Conservation (phyloP, 2,329 filamentous ascomycete species). For the Colletotrichum sp. region DNA sequence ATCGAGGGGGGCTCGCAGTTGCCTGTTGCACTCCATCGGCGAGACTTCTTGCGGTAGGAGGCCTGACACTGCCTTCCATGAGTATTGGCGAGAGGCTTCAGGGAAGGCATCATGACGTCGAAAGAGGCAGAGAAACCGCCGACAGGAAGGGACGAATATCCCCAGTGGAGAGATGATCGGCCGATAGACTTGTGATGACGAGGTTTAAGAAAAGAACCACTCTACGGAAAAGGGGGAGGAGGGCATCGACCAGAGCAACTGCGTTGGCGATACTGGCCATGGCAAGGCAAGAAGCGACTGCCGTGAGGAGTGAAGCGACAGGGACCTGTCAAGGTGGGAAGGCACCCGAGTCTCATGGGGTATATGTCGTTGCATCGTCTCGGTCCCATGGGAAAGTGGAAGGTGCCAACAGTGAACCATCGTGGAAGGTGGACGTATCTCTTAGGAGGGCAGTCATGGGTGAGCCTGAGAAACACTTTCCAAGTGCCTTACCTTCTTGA, state of each 20-base stretch:
- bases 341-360: not conserved
- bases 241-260: not conserved
- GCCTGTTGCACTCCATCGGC: not conserved
- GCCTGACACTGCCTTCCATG: not conserved
- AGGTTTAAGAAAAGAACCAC: not conserved
- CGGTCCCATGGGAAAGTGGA: not conserved
- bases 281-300: not conserved
- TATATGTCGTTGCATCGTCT: not conserved
- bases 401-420: not conserved
- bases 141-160: not conserved
- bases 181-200: not conserved
- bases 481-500: not conserved
- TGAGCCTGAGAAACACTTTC: not conserved
- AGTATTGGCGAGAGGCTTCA: not conserved
- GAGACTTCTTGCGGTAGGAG: not conserved
- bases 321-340: not conserved
- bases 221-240: not conserved
- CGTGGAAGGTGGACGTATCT: not conserved
- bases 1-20: not conserved
- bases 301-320: not conserved
- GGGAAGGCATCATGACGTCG: not conserved
- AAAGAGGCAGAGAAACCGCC: not conserved
- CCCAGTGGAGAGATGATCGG: not conserved
- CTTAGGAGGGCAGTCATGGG: not conserved
- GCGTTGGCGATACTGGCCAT: not conserved